Base-by-base conservation (phyloP, 345 rosid genomes). In the Diplotaxis tenuifolia region DNA sequence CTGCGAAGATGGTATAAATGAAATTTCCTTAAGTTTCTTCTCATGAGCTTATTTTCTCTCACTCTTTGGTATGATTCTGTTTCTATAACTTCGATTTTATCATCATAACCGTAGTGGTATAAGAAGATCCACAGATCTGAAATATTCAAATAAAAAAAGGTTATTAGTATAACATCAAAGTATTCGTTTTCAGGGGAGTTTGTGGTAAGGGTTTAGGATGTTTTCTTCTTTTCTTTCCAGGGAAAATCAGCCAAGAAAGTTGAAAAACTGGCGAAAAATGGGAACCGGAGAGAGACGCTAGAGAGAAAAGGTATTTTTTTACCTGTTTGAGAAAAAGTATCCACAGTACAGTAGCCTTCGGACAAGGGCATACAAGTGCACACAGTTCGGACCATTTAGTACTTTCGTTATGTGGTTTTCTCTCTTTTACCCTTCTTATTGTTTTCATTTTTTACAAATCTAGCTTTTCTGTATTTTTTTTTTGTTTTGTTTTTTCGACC, bases 271-370 rank as follows among this genome's bases (percentile, higher is more conserved):
- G 19, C 15, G 16, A 9, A 40, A 60, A 69, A 75, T 62, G 50
- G 69, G 70, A 75, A 76, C 8, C 32, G 5, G 71, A 57, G 34
- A 7, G 52, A 75, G 65, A 62, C 21, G 14, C 5, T 40, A 45
- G 18, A 45, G 50, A 45, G 50, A 40, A 65, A 67, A 47, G 31
- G 71, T 5, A 1, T n/a, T n/a, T 57, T 12, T 9, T 75, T 62
- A 76, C 80, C 75, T 70, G 72, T 65, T 70, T 12, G 27, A 76
- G 75, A 52, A 76, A 47, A 70, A 75, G n/a, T 75, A 69, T 75
- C 68, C 11, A 65, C 63, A 65, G n/a, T n/a, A n/a, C n/a, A n/a
- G 72, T 71, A 32, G 23, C 52, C 40, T 70, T 76, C 2, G 80
- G 75, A 71, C 76, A 70, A 76, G 45, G 56, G 61, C 65, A 65